These are phyloP conservation scores for Cyclotella distinguenda DNA, from an alignment of 108 stramenopile genomes.

Conservation along the genomic window DNA sequence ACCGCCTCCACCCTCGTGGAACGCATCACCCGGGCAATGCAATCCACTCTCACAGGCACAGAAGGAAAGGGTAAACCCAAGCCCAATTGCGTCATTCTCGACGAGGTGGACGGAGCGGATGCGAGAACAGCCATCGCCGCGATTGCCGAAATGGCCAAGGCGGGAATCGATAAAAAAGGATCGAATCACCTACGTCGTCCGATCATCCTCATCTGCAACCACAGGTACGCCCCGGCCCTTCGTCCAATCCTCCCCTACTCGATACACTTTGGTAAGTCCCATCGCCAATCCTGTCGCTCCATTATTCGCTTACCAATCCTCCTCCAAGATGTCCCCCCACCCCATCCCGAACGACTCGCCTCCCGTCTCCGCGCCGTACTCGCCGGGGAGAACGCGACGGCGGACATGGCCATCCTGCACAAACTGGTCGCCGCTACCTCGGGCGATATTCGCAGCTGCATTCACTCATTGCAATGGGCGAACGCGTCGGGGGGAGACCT, in stretches of 20 bases:
- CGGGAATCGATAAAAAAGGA: constrained; percentile 50
- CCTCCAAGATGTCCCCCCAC: constrained; percentile 74
- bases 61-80: constrained; percentile 26
- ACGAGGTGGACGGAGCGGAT: constrained; percentile 97
- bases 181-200: constrained; percentile 80
- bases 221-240: constrained; percentile 92
- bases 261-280: constrained; percentile 79
- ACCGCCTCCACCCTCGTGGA: constrained; percentile 81
- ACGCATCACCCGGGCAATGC: constrained; percentile 81
- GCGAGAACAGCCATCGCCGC: constrained; percentile 77
- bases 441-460: constrained; percentile 90
- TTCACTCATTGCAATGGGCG: constrained; percentile 93
- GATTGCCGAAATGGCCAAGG: constrained; percentile 86
- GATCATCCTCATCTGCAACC: constrained; percentile 97
- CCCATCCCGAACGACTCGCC: constrained; percentile 68
- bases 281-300: too few relatives aligned
- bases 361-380: constrained; percentile 82
- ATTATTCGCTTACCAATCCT: too few relatives aligned
- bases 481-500: constrained; percentile 62
- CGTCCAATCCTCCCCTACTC: constrained; percentile 89
- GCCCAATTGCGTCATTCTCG: constrained; percentile 92
- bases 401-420: constrained; percentile 58
- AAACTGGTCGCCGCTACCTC: constrained; percentile 66
- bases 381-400: constrained; percentile 58
- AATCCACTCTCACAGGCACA: constrained; percentile 60